Conservation (phyloP, 805 yeast genomes). For the Candida broadrunensis region DNA sequence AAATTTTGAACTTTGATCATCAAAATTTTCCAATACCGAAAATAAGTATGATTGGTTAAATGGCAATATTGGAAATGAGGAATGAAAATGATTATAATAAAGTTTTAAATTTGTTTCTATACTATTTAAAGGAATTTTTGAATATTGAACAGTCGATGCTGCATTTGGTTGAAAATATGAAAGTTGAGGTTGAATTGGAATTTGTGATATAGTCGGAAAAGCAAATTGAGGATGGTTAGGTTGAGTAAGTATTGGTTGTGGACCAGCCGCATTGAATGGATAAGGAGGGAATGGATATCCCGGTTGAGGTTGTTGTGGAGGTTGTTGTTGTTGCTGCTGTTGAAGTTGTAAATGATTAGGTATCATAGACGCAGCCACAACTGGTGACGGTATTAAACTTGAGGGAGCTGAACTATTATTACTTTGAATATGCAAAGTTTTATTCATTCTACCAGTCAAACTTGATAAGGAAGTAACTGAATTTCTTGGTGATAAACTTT, state of each 20-base stretch:
- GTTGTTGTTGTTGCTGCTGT: constrained; percentile 10
- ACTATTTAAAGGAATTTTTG: constrained; percentile 13
- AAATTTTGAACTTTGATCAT: constrained; percentile 25
- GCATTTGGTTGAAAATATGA: constrained; percentile 1
- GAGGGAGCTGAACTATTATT: constrained; percentile 2
- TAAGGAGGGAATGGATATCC: constrained; percentile 2
- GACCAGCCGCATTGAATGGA: not conserved
- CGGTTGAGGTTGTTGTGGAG: constrained; percentile 8
- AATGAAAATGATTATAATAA: constrained; percentile 44
- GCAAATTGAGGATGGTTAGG: constrained; percentile 7
- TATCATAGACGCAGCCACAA: not conserved
- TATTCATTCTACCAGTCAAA: constrained; percentile 26
- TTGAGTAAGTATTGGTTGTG: constrained; percentile 6
- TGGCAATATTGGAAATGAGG: constrained; percentile 45
- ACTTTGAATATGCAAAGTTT: constrained; percentile 6
- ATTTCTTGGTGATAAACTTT: constrained; percentile 28
- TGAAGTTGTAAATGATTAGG: constrained; percentile 3
- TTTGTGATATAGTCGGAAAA: not conserved
- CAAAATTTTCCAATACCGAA: constrained; percentile 15
- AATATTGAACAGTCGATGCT: constrained; percentile 4
- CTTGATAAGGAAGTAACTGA: constrained; percentile 30
- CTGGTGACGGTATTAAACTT: constrained; percentile 3
- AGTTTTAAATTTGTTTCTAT: constrained; percentile 32
- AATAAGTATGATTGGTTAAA: constrained; percentile 22
- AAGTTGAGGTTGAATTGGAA: not conserved